Base-by-base conservation (phyloP, 176 grass and related monocot species). In the Dactylis glomerata region DNA sequence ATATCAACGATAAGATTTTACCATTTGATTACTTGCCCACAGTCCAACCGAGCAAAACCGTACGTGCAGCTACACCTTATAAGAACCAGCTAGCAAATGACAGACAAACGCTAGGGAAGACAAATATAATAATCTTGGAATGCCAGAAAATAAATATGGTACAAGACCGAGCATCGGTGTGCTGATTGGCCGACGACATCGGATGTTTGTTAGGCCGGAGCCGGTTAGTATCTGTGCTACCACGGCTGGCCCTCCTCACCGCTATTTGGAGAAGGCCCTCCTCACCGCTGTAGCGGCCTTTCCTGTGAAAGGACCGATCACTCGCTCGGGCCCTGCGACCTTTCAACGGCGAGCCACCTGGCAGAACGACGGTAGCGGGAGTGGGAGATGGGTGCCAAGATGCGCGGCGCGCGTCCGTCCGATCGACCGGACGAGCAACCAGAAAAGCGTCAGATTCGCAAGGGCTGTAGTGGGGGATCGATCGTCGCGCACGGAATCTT, bases 401-500 rank as follows among this genome's bases (percentile, higher is more conserved):
- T 19, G 36, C 40, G 8, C 17, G 41, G 17, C 41, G 52, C 58
- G 54, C 55, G 20, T 20, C 27, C 50, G 77, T 72, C 77, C 69
- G 76, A 61, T 62, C 72, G 72, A 71, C 38, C 22, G 40, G 24
- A 14, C 15, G 62, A 45, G 40, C 23, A 45, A 27, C 13, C 23
- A 10, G 7, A 33, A 83, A 78, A 44, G 72, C 72, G 49, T 12
- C 54, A 55, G 81, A 84, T 65, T 84, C 86, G 81, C 73, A 6
- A 8, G 11, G 77, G 1, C n/a, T 14, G 17, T 5, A 26, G 81
- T 79, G 86, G 81, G 75, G 66, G 64, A 61, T 78, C 86, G 40
- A 69, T 17, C 11, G 73, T 15, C 44, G 10, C 61, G 33, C 81
- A 4, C 46, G 50, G 31, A 73, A 52, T 62, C 51, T 42, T 22